Conservation (phyloP, 805 yeast species). For the Wickerhamiella sergipiensis region DNA sequence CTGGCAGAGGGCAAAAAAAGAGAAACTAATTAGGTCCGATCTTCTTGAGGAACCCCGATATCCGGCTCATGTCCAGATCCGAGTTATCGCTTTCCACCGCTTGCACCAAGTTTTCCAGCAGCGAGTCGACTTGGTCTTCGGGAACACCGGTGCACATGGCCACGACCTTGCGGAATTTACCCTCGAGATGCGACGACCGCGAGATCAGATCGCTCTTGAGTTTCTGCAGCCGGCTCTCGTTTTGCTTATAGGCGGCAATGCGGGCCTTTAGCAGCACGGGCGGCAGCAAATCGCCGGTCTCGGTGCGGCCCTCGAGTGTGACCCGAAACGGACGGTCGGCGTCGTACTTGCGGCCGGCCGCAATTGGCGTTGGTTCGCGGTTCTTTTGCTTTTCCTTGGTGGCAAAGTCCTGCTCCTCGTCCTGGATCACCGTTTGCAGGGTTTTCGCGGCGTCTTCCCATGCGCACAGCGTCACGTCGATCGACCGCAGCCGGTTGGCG, state of each 20-base stretch:
- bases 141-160: slow-evolving; percentile 83
- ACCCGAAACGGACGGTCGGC: slow-evolving; percentile 84
- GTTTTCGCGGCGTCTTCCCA: slow-evolving; percentile 23
- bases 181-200: slow-evolving; percentile 44
- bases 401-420: slow-evolving; percentile 45
- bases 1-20: slow-evolving; percentile 20
- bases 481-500: slow-evolving; percentile 30
- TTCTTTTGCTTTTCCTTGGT: slow-evolving; percentile 24
- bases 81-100: slow-evolving; percentile 84
- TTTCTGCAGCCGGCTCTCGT: slow-evolving; percentile 42
- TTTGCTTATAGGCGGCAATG: slow-evolving; percentile 62
- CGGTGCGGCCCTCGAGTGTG: slow-evolving; percentile 1
- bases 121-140: slow-evolving; percentile 61
- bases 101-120: slow-evolving; percentile 71
- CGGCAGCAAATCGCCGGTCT: slow-evolving; percentile 8
- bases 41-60: slow-evolving; percentile 40
- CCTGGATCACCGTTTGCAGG: slow-evolving; percentile 47
- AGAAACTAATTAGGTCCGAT: slow-evolving; percentile 27
- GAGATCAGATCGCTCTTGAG: slow-evolving; percentile 41
- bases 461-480: slow-evolving; percentile 25
- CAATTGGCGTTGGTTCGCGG: slow-evolving; percentile 3
- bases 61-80: slow-evolving; percentile 44
- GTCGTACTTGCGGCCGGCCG: slow-evolving; percentile 23
- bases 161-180: slow-evolving; percentile 76
- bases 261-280: slow-evolving; percentile 43